Evolutionary conservation across 129 eudicot genomes (phyloP).

Genomic region (Cynara cardunculus): DNA sequence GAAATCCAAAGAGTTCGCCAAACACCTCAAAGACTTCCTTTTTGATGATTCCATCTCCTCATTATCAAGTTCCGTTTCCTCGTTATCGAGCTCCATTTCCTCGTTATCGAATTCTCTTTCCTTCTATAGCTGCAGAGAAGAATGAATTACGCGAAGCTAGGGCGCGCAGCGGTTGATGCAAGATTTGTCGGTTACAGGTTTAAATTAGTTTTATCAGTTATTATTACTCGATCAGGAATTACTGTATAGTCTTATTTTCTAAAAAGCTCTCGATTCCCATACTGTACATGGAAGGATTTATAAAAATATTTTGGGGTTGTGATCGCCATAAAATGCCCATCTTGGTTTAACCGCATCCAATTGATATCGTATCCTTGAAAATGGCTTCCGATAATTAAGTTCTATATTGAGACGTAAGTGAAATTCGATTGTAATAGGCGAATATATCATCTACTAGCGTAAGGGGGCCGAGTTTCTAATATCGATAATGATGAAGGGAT

Average conservation of each 20-base stretch:
- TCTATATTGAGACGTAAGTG: too few relatives aligned
- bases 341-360: too few relatives aligned
- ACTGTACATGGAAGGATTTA: background rate
- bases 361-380: too few relatives aligned
- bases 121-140: conserved; percentile 19
- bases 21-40: conserved; percentile 66
- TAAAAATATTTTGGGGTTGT: background rate
- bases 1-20: conserved; percentile 65
- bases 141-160: background rate
- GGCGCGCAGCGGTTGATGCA: background rate
- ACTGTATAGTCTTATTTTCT: background rate
- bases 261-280: background rate
- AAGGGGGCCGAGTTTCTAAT: too few relatives aligned
- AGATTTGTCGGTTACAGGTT: conserved; percentile 4
- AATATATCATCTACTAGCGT: too few relatives aligned
- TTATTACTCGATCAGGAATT: background rate
- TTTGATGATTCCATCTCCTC: conserved; percentile 26
- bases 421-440: too few relatives aligned
- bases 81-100: background rate
- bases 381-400: too few relatives aligned
- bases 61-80: background rate
- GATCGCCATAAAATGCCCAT: background rate
- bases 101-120: conserved; percentile 1
- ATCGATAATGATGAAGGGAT: too few relatives aligned
- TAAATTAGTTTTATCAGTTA: background rate